Evolutionary conservation across 2,329 filamentous ascomycete genomes (phyloP), one percentile per base, ranked within the genome.

Genomic region (Curvularia spicifera): DNA sequence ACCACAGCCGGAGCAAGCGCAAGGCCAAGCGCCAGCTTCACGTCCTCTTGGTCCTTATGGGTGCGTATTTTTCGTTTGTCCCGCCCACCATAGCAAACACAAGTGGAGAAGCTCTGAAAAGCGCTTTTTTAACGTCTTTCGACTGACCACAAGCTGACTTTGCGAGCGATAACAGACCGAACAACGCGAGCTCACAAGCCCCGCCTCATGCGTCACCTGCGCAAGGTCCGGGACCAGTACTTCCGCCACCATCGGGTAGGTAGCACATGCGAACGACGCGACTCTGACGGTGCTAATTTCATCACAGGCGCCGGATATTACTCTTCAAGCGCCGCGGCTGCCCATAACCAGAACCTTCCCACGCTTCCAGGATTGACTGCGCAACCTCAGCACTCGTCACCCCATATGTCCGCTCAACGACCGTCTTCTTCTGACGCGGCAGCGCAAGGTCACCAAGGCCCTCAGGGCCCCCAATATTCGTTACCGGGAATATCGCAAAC

Each of bases 401-500:
- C 75, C n/a, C 72, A 74, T 53, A 74, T 76, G 61, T 62, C 71
- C 37, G 63, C 71, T 6, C 76, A 76, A 51, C 59, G 72, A 64
- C 73, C 75, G 24, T 65, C 74, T 33, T 74, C 76, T 12, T 74
- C 75, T 18, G 76, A 78, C 40, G 66, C 71, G 22, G 71, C 77
- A 62, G 71, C 71, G 51, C 78, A 76, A 55, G 62, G 57, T 50
- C 67, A 66, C 40, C 74, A 76, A 57, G 64, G 66, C 13, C 61
- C 71, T 20, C 77, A 78, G 53, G 77, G 71, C 8, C 68, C 78
- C n/a, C 71, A 71, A 40, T 82, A 80, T 59, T 76, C 78, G 22
- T 65, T 82, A 44, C 80, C 79, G 8, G 77, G 74, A 46, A 78
- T 82, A 59, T 79, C 74, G 48, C 80, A 81, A 68, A 79, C 78